Conservation (phyloP, 306 rosid genomes). For the Vigna angularis region DNA sequence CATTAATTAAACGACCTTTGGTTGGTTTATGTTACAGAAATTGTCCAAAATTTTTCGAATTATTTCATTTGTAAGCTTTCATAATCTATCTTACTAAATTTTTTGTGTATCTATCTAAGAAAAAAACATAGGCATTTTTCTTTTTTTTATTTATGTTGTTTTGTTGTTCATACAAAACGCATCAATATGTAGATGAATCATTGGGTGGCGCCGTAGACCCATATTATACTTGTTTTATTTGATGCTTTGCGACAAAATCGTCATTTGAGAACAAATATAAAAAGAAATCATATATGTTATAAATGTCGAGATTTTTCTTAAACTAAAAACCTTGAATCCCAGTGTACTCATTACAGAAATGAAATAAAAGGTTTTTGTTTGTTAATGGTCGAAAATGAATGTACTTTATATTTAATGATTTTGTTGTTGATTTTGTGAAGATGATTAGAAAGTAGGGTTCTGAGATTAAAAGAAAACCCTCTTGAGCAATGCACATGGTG, state of each 20-base stretch:
- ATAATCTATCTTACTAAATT: not conserved
- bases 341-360: not conserved
- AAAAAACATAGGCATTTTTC: not conserved
- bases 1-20: too few relatives aligned
- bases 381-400: conserved; percentile 9
- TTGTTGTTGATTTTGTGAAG: conserved; percentile 26
- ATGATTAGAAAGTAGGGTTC: conserved; percentile 45
- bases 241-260: conserved; percentile 16
- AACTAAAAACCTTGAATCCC: not conserved
- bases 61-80: not conserved
- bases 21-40: not conserved
- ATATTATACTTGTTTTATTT: not conserved
- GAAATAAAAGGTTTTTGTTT: not conserved
- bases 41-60: not conserved
- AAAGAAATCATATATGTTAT: not conserved
- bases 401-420: conserved; percentile 32
- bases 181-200: not conserved
- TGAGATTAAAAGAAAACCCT: conserved; percentile 38
- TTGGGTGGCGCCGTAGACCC: not conserved
- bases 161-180: not conserved
- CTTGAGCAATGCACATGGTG: conserved; percentile 43
- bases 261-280: not conserved
- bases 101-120: not conserved
- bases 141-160: not conserved
- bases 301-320: not conserved